Evolutionary conservation across 495 filamentous ascomycete species (phyloP).

Genomic region (Umbilicaria muhlenbergii): DNA sequence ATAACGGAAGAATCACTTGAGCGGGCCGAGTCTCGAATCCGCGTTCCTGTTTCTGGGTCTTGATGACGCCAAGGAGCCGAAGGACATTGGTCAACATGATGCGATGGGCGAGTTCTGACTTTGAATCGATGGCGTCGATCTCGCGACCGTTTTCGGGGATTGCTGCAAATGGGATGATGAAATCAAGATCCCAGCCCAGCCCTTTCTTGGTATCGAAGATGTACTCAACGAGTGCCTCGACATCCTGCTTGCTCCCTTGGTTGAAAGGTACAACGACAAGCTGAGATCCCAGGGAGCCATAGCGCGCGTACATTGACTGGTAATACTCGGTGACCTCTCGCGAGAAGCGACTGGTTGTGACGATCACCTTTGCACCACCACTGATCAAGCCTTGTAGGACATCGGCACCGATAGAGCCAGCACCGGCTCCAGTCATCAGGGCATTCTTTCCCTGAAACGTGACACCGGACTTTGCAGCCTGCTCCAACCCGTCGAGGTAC

Average conservation of each 20-base stretch:
- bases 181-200: conserved; percentile 96
- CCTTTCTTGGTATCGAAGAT: conserved; percentile 96
- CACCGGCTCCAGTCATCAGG: conserved; percentile 96
- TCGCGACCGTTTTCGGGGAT: conserved; percentile 97
- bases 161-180: conserved; percentile 88
- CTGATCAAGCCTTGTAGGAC: conserved; percentile 93
- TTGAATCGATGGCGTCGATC: conserved; percentile 93
- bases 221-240: conserved; percentile 82
- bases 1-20: conserved; percentile 89
- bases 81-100: conserved; percentile 98
- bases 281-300: conserved; percentile 84
- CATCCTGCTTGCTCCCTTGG: conserved; percentile 94
- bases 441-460: conserved; percentile 91
- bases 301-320: conserved; percentile 93
- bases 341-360: conserved; percentile 92
- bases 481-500: conserved; percentile 82
- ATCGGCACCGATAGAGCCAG: conserved; percentile 96
- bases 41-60: conserved; percentile 69
- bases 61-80: conserved; percentile 78
- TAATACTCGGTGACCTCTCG: conserved; percentile 98
- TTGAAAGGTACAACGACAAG: conserved; percentile 98
- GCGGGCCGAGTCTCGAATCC: conserved; percentile 91
- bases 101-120: conserved; percentile 93
- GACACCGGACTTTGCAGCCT: conserved; percentile 72
- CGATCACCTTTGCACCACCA: conserved; percentile 88